Conservation (phyloP, 1,284 basidiomycete genomes). For the Leccinum variabile region DNA sequence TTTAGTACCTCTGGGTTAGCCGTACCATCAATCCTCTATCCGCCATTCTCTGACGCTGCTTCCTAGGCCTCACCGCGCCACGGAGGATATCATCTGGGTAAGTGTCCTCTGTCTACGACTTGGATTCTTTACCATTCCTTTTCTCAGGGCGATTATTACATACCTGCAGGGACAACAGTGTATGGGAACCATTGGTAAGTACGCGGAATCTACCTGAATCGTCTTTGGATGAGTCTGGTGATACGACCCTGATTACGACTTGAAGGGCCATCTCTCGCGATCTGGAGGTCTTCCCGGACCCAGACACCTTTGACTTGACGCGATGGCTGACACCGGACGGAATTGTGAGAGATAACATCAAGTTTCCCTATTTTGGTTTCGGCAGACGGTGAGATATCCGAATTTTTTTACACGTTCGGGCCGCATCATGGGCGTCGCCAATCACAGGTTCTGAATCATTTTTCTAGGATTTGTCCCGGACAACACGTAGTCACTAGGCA, state of each 20-base stretch:
- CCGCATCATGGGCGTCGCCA: not conserved
- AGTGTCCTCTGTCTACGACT: not conserved
- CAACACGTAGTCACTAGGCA: conserved; percentile 13
- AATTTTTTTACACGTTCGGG: not conserved
- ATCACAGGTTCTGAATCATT: not conserved
- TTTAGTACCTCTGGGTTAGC: conserved; percentile 6
- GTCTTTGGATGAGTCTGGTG: not conserved
- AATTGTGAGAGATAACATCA: conserved; percentile 9
- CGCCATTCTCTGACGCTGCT: not conserved
- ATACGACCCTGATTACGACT: not conserved
- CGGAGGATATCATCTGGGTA: conserved; percentile 16
- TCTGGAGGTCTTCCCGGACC: conserved; percentile 16
- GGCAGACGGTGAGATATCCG: conserved; percentile 11
- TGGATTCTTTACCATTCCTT: not conserved
- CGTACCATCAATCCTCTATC: not conserved
- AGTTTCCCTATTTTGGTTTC: conserved; percentile 15
- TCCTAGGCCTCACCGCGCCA: conserved; percentile 13
- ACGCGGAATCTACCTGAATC: not conserved
- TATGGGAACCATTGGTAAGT: conserved; percentile 14
- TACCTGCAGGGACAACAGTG: conserved; percentile 15
- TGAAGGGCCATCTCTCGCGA: conserved; percentile 17
- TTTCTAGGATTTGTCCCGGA: conserved; percentile 17
- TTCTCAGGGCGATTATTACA: conserved; percentile 12
- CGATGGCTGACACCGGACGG: conserved; percentile 13
- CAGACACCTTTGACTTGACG: conserved; percentile 10